These are phyloP conservation scores for Iberis pinnata DNA, from an alignment of 345 rosid species.

Conservation along the genomic window DNA sequence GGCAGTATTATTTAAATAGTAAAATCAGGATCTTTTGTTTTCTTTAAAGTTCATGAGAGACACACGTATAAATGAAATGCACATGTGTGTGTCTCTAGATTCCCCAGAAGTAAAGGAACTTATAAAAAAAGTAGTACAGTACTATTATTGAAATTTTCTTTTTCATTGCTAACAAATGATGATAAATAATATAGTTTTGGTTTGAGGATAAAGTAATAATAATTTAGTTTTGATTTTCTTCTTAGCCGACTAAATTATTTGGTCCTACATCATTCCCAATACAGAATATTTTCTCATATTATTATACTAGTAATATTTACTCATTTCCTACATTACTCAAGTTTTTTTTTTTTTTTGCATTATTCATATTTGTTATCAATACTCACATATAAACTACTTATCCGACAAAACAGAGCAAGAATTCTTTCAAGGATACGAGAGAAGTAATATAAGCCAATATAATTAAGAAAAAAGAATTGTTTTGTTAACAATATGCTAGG, in stretches of 20 bases:
- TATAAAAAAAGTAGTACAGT: constrained; percentile 2
- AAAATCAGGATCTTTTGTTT: constrained; percentile 3
- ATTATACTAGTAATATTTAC: not conserved
- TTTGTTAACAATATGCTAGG: too few relatives aligned
- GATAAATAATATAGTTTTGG: too few relatives aligned
- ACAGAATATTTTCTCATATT: constrained; percentile 5
- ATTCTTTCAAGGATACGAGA: too few relatives aligned
- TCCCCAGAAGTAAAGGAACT: constrained; percentile 23
- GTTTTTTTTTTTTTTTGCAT: too few relatives aligned
- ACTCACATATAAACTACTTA: too few relatives aligned
- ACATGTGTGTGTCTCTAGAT: constrained; percentile 30
- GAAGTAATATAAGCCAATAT: too few relatives aligned
- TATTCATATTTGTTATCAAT: too few relatives aligned
- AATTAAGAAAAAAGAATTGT: too few relatives aligned
- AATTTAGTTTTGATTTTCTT: too few relatives aligned
- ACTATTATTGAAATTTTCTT: not conserved
- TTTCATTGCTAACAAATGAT: constrained; percentile 8
- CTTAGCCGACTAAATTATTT: constrained; percentile 18
- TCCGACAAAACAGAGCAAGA: too few relatives aligned
- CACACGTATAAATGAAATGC: constrained; percentile 24
- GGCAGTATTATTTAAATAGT: constrained; percentile 4
- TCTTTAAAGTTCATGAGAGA: not conserved
- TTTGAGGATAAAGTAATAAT: too few relatives aligned
- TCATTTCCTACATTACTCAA: too few relatives aligned
- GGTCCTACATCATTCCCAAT: constrained; percentile 18